Percentiles rank a stretch among this genome's conserved stretches.
phyloP scores from a whole-genome alignment of 2,329 filamentous ascomycete species.

The Hypoxylon sp. region DNA sequence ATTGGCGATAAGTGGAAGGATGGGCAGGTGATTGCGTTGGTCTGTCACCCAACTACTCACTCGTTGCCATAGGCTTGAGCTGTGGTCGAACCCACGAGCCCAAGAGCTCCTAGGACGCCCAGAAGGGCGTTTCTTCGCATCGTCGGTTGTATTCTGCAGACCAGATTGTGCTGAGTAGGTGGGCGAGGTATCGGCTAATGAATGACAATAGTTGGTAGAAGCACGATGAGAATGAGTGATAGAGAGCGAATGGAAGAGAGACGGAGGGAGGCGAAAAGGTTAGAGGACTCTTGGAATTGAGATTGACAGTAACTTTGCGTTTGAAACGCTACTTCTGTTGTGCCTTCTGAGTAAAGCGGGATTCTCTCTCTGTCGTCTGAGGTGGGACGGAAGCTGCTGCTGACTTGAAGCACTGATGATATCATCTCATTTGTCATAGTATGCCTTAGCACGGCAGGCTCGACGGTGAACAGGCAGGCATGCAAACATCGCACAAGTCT shows the following conservation, averaged over 20 bases:
- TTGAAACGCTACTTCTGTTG: slow-evolving; percentile 34
- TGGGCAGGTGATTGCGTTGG: background rate
- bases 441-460: slow-evolving; percentile 19
- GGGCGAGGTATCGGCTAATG: slow-evolving; percentile 38
- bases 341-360: slow-evolving; percentile 25
- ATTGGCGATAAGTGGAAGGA: background rate
- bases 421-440: slow-evolving; percentile 28
- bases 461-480: background rate
- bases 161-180: slow-evolving; percentile 26
- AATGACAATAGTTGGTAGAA: slow-evolving; percentile 36
- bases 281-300: background rate
- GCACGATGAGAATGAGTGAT: slow-evolving; percentile 19
- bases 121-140: slow-evolving; percentile 49
- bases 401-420: slow-evolving; percentile 3
- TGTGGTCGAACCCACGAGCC: slow-evolving; percentile 45
- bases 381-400: slow-evolving; percentile 22
- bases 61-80: slow-evolving; percentile 47
- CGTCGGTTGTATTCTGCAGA: slow-evolving; percentile 29
- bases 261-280: slow-evolving; percentile 22
- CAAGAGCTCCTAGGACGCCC: slow-evolving; percentile 45
- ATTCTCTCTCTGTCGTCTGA: background rate
- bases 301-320: slow-evolving; percentile 25
- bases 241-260: slow-evolving; percentile 26
- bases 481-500: background rate
- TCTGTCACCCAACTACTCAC: slow-evolving; percentile 43